A percentile compares a stretch with the other conserved stretches of the same genome.
These are phyloP conservation scores for Fraxinus dipetala DNA, from an alignment of 305 asterid species.

Conservation along the genomic window DNA sequence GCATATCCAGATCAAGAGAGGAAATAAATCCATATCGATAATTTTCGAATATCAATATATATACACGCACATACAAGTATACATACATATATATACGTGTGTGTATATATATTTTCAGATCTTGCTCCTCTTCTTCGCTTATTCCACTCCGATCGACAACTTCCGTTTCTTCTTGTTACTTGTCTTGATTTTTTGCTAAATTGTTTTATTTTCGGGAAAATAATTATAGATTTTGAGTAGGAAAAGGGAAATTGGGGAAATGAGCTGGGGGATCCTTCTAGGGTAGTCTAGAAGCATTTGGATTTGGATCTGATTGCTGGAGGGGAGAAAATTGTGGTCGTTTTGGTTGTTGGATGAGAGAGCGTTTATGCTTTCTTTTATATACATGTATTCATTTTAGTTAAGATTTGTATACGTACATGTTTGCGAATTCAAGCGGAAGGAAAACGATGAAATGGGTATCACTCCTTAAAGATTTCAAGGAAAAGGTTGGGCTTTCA, in stretches of 20 bases:
- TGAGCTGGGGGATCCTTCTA: constrained; percentile 69
- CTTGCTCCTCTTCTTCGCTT: constrained; percentile 45
- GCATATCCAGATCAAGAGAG: constrained; percentile 1
- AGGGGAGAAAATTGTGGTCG: constrained; percentile 21
- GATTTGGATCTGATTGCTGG: constrained; percentile 63
- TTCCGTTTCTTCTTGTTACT: constrained; percentile 25
- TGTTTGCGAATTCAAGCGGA: constrained; percentile 63
- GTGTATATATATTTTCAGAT: constrained; percentile 39
- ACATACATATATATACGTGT: constrained; percentile 11
- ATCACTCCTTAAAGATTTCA: constrained; percentile 94
- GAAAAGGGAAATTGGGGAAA: constrained; percentile 19
- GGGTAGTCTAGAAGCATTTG: constrained; percentile 61
- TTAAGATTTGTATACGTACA: constrained; percentile 28
- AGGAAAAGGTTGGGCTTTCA: constrained; percentile 89
- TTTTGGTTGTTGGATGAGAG: constrained; percentile 61
- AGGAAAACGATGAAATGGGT: constrained; percentile 95
- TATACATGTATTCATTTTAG: constrained; percentile 20
- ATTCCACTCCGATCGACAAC: constrained; percentile 45
- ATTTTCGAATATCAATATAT: constrained; percentile 22
- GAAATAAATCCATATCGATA: constrained; percentile 6
- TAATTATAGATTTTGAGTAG: neutral
- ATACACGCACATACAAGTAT: constrained; percentile 3
- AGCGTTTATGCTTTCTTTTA: constrained; percentile 29
- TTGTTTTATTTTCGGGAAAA: constrained; percentile 22
- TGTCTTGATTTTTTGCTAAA: neutral